Conservation (phyloP, 148 eudicot species). For the Hydrangea macrophylla region DNA sequence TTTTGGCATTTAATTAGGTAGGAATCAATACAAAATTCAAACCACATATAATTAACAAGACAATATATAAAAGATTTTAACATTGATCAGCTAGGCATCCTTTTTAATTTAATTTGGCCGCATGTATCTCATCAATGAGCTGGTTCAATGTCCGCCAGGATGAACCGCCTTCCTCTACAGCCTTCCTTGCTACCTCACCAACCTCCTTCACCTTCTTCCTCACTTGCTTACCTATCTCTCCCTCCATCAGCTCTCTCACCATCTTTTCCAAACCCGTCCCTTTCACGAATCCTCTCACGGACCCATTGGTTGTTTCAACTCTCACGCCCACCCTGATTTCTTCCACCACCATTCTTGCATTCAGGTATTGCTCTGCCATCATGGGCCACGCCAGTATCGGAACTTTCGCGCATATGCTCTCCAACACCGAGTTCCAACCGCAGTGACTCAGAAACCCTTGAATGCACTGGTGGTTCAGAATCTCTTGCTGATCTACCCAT, state of each 20-base stretch:
- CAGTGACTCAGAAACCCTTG: slow-evolving; percentile 71
- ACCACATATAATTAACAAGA: too few relatives aligned
- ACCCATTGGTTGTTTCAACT: slow-evolving; percentile 50
- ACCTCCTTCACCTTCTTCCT: slow-evolving; percentile 41
- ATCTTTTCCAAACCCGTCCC: slow-evolving; percentile 35
- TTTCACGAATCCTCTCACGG: slow-evolving; percentile 55
- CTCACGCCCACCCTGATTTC: slow-evolving; percentile 58
- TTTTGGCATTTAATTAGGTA: too few relatives aligned
- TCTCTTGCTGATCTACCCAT: slow-evolving; percentile 65
- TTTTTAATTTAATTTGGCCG: too few relatives aligned
- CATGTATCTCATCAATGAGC: slow-evolving; percentile 35
- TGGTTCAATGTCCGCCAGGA: slow-evolving; percentile 48
- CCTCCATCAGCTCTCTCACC: slow-evolving; percentile 59
- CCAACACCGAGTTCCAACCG: slow-evolving; percentile 78
- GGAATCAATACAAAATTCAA: not conserved
- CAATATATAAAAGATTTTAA: too few relatives aligned
- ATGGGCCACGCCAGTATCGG: slow-evolving; percentile 77
- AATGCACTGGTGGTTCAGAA: slow-evolving; percentile 38
- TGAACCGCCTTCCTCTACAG: slow-evolving; percentile 56
- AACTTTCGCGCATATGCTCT: slow-evolving; percentile 58
- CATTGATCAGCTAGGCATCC: too few relatives aligned
- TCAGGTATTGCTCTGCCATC: slow-evolving; percentile 74
- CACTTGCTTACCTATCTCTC: slow-evolving; percentile 43
- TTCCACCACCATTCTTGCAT: slow-evolving; percentile 64
- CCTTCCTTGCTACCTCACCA: slow-evolving; percentile 41